Percentiles rank a stretch among this genome's conserved stretches.
Conservation (phyloP, 2,329 filamentous ascomycete genomes). For the Ophiosphaerella narmari region DNA sequence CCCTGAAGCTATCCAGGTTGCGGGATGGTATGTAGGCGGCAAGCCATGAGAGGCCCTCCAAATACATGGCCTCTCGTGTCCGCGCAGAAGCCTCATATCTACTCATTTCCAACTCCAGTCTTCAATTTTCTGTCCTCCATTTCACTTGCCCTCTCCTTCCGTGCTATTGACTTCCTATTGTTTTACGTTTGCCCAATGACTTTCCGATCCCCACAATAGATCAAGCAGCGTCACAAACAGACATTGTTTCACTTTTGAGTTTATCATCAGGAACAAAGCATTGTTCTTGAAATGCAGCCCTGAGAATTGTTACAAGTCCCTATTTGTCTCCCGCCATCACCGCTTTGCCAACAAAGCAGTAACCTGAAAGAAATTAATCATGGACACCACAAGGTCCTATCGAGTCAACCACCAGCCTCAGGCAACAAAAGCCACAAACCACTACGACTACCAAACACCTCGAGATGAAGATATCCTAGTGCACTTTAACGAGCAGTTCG, state of each 20-base stretch:
- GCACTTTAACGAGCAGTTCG: constrained; percentile 30
- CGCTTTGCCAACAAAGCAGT: constrained; percentile 2
- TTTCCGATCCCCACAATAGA: constrained; percentile 26
- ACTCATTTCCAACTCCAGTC: constrained; percentile 18
- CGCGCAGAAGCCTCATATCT: constrained; percentile 20
- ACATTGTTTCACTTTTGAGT: constrained; percentile 31
- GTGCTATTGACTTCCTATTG: constrained; percentile 13
- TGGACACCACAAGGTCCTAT: constrained; percentile 21
- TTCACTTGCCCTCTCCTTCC: constrained; percentile 12
- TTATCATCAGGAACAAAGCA: constrained; percentile 26
- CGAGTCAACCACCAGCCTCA: constrained; percentile 19
- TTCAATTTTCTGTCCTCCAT: constrained; percentile 9
- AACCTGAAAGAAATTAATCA: constrained; percentile 11
- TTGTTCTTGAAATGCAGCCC: constrained; percentile 21
- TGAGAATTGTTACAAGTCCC: not conserved
- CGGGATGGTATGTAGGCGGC: constrained; percentile 33
- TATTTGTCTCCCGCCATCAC: constrained; percentile 11
- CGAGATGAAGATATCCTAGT: constrained; percentile 32
- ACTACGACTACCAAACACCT: constrained; percentile 12
- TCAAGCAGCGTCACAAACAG: constrained; percentile 31
- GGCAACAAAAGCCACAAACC: constrained; percentile 10
- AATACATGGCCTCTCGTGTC: constrained; percentile 34
- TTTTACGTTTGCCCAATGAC: constrained; percentile 19
- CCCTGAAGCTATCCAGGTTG: constrained; percentile 30
- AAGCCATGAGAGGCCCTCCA: constrained; percentile 23